Evolutionary conservation across 1,284 basidiomycete species (phyloP).

Genomic region (Trametes polyzona): DNA sequence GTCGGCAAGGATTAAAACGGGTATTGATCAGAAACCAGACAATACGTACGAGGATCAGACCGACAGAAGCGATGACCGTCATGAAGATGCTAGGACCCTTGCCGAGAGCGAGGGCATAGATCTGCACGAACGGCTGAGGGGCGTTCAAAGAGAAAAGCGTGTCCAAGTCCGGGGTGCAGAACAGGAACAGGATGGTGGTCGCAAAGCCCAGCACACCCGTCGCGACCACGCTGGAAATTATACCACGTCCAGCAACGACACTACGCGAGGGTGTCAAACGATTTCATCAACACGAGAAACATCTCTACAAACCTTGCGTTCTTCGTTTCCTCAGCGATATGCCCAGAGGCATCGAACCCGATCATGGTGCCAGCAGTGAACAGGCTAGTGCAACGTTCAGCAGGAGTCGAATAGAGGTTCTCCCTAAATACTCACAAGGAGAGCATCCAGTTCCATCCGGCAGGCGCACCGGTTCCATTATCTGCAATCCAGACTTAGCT

Average conservation of each 20-base stretch:
- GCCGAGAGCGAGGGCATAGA: slow-evolving; percentile 82
- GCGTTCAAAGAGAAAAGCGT: slow-evolving; percentile 73
- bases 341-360: slow-evolving; percentile 87
- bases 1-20: background rate
- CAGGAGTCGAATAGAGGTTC: slow-evolving; percentile 5
- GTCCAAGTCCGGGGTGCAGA: slow-evolving; percentile 82
- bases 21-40: background rate
- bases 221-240: slow-evolving; percentile 73
- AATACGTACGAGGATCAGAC: slow-evolving; percentile 71
- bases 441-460: slow-evolving; percentile 86
- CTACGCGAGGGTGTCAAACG: slow-evolving; percentile 39
- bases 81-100: slow-evolving; percentile 79
- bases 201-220: slow-evolving; percentile 77
- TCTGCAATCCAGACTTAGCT: slow-evolving; percentile 45
- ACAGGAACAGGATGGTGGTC: slow-evolving; percentile 81
- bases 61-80: slow-evolving; percentile 79
- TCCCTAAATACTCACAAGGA: slow-evolving; percentile 59
- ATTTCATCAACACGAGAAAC: background rate
- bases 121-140: slow-evolving; percentile 86
- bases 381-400: slow-evolving; percentile 49
- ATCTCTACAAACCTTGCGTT: slow-evolving; percentile 64
- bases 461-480: slow-evolving; percentile 84
- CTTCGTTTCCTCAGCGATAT: slow-evolving; percentile 89
- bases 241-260: slow-evolving; percentile 78
- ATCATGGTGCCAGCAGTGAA: slow-evolving; percentile 85